Base-by-base conservation (phyloP, 257 asterid genomes). In the Gentiana straminea region DNA sequence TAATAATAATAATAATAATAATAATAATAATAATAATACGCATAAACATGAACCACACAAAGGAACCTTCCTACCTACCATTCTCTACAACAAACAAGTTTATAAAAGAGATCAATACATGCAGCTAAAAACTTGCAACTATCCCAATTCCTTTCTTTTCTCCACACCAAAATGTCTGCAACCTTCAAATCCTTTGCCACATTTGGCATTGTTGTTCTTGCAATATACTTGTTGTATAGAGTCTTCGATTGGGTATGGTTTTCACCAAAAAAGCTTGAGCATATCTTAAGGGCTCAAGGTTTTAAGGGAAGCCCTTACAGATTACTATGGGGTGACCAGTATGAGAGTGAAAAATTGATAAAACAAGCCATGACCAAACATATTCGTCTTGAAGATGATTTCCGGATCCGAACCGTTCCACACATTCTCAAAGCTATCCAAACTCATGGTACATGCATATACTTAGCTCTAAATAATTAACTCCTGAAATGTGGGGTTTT, bases 261-360 rank as follows among this genome's bases (percentile, higher is more conserved):
- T 41, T 53, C 10, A 33, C 67, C 67, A 32, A 62, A 62, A 13
- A 53, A 13, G 60, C 57, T 53, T 8, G 67, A 62, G 46, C 53
- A 24, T 36, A 33, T 37, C 54, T 35, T 62, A 0, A 62, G 67
- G 35, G 54, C 50, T 1, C 60, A 62, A 46, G 67, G 67, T 0
- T 62, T 62, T 33, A 53, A 62, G n/a, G 67, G 67, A 9, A 62
- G 46, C 32, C 55, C 67, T 35, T 62, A 62, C 45, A 54, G 60
- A 57, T 43, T 62, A 8, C 35, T 62, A 24, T 47, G 8, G 7
- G 67, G 67, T 1, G 67, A 62, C 36, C 61, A 62, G 49, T 51
- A 62, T 2, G 67, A 62, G 24, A 62, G 60, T 46, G 67, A 33
- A n/a, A 12, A 8, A 35, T 53, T 62, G 36, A 46, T 62, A 48